These are phyloP conservation scores for Cercophora samala DNA, from an alignment of 495 filamentous ascomycete species.

Conservation along the genomic window DNA sequence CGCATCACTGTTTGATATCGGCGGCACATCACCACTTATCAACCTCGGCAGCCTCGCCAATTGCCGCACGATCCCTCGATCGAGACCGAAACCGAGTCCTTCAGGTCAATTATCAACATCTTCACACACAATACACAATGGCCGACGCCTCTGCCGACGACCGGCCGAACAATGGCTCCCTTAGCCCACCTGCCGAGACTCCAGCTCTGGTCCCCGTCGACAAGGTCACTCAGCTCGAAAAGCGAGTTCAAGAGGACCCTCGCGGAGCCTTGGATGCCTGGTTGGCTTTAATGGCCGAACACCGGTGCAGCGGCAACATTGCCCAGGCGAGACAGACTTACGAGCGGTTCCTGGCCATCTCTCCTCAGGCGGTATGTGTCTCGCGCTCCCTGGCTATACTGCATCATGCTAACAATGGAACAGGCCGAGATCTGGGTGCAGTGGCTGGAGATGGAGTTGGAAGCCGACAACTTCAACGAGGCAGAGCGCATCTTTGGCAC, in stretches of 20 bases:
- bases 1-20: background rate
- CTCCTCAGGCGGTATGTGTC: conserved; percentile 81
- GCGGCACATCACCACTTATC: background rate
- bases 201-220: conserved; percentile 46
- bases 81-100: too few species aligned
- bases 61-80: background rate
- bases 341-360: conserved; percentile 79
- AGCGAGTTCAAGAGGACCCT: conserved; percentile 85
- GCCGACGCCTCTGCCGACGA: background rate
- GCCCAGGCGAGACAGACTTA: conserved; percentile 78
- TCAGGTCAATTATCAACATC: conserved; percentile 41
- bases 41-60: too few species aligned
- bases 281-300: conserved; percentile 80
- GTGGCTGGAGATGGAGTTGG: conserved; percentile 83
- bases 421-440: conserved; percentile 87
- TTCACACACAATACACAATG: conserved; percentile 15
- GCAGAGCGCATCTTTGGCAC: conserved; percentile 79
- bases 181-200: conserved; percentile 1
- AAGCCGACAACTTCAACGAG: conserved; percentile 68
- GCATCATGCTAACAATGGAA: background rate
- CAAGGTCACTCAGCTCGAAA: conserved; percentile 78
- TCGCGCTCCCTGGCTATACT: background rate
- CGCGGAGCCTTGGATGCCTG: conserved; percentile 88
- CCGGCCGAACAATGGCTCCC: background rate
- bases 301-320: conserved; percentile 73